Base-by-base conservation (phyloP, 345 rosid genomes). In the Carallia pectinifolia region DNA sequence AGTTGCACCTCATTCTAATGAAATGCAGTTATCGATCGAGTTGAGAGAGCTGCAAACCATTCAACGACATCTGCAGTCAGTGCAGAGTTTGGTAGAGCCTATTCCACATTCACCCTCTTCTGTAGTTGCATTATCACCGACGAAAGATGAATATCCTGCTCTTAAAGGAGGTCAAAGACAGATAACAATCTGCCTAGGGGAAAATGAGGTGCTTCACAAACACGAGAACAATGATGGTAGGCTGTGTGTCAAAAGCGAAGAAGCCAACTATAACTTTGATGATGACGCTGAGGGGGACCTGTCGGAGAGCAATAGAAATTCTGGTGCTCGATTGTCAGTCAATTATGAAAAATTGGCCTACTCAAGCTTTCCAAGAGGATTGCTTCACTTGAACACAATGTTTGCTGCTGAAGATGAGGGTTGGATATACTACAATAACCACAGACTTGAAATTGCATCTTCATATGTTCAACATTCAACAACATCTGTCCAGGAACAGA, bases 301-400 rank as follows among this genome's bases (percentile, higher is more conserved):
- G 30, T 79, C 77, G 7, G 75, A 67, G 48, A 64, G 30, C 27
- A 77, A 74, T 69, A 75, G 74, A 37, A 83, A 79, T 59, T 65
- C 77, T 74, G 75, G 62, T 63, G 62, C 71, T 67, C 62, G 61
- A 38, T 66, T 75, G 55, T 77, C 84, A 65, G 71, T 88, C 67
- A 78, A 80, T 17, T 86, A 86, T 58, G 85, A 83, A 75, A 74
- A 89, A 60, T 60, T 88, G 74, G 84, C 89, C 40, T 67, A 62
- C 54, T 85, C 86, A 38, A 88, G 86, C 58, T 81, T 76, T 38
- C 74, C 74, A 10, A 79, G 82, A 67, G 80, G 71, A 56, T 77
- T 73, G 23, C 73, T 66, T 37, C 64, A 67, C 71, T 67, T 78
- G 48, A 73, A 68, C 44, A 12, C 72, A 0, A 62, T 61, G 50